These are phyloP conservation scores for Cutaneotrichosporon curvatum DNA, from an alignment of 1,284 basidiomycete genomes.

Conservation along the genomic window DNA sequence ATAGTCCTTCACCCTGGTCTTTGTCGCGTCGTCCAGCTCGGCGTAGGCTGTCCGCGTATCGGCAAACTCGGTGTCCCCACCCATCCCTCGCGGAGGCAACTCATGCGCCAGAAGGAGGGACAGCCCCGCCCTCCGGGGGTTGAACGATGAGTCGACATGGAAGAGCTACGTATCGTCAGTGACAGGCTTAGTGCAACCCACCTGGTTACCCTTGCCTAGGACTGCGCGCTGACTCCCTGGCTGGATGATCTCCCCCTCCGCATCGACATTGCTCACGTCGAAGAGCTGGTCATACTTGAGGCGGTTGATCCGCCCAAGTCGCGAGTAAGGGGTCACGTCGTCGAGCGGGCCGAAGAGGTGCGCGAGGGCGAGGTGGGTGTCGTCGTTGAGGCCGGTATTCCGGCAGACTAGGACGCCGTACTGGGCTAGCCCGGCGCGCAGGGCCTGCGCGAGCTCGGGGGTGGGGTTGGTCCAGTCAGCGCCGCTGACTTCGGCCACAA, in stretches of 20 bases:
- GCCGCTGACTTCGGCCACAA: conserved; percentile 22
- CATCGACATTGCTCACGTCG: conserved; percentile 23
- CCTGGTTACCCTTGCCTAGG: conserved; percentile 2
- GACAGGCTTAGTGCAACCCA: neutral
- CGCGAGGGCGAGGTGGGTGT: conserved; percentile 26
- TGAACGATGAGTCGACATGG: conserved; percentile 23
- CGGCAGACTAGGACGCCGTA: conserved; percentile 30
- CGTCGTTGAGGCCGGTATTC: conserved; percentile 23
- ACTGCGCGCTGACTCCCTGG: conserved; percentile 10
- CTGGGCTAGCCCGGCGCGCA: conserved; percentile 20
- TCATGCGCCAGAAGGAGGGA: conserved; percentile 20
- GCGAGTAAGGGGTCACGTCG: conserved; percentile 28
- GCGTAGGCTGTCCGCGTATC: conserved; percentile 21
- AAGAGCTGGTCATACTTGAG: conserved; percentile 25
- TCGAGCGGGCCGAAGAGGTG: conserved; percentile 25
- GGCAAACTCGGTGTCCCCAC: conserved; percentile 24
- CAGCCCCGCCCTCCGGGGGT: conserved; percentile 20
- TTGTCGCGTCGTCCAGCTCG: conserved; percentile 17
- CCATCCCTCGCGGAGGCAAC: conserved; percentile 16
- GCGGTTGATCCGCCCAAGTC: conserved; percentile 20
- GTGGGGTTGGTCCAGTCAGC: conserved; percentile 18
- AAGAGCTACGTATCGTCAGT: conserved; percentile 10
- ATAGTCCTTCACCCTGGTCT: conserved; percentile 29
- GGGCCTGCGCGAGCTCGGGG: conserved; percentile 14
- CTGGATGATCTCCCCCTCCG: conserved; percentile 17